Conservation (phyloP, 345 rosid species). For the Arabis hirsuta region DNA sequence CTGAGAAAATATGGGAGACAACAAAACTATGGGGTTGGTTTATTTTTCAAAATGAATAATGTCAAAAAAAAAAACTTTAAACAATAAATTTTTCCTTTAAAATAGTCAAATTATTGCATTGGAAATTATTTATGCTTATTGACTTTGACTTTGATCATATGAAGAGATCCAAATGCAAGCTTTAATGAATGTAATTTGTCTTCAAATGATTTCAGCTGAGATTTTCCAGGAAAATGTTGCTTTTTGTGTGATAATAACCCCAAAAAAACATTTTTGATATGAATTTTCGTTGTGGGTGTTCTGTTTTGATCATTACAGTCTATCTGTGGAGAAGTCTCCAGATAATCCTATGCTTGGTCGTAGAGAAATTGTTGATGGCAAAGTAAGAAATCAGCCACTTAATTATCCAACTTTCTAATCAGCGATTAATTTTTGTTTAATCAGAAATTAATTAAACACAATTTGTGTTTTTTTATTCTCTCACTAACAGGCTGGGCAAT, state of each 20-base stretch:
- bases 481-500: constrained; percentile 66
- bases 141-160: constrained; percentile 7
- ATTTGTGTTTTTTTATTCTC: constrained; percentile 18
- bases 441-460: not conserved
- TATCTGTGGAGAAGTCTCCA: constrained; percentile 73
- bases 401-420: constrained; percentile 1
- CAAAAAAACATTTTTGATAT: not conserved
- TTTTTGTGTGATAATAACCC: not conserved
- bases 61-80: not conserved
- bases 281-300: constrained; percentile 4
- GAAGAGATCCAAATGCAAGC: not conserved
- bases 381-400: constrained; percentile 49
- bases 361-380: constrained; percentile 77
- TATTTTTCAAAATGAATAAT: not conserved
- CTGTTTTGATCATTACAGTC: constrained; percentile 28
- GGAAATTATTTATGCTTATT: not conserved
- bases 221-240: not conserved
- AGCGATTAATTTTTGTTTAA: not conserved
- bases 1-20: constrained; percentile 18
- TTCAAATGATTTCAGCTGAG: constrained; percentile 4
- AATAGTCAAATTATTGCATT: constrained; percentile 12
- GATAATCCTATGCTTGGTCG: constrained; percentile 83
- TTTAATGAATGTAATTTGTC: not conserved
- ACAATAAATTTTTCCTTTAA: not conserved
- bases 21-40: not conserved